Conservation (phyloP, 1,139 yeast genomes). For the Saccharomyces pastorianus region DNA sequence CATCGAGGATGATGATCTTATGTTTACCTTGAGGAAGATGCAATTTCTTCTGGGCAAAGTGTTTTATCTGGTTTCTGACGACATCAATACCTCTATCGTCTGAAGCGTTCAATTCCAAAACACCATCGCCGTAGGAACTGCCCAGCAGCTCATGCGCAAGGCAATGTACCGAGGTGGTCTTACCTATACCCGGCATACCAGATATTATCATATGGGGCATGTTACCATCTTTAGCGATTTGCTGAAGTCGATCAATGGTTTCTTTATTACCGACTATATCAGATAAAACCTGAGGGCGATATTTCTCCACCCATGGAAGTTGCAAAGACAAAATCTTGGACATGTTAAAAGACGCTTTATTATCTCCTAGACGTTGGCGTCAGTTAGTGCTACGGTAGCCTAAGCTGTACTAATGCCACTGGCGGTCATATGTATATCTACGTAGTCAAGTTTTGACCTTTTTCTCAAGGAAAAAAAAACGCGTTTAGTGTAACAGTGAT, state of each 20-base stretch:
- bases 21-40: slow-evolving; percentile 68
- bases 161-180: slow-evolving; percentile 89
- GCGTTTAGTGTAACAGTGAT: slow-evolving; percentile 3
- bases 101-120: slow-evolving; percentile 86
- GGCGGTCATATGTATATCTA: neutral
- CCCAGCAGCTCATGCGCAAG: slow-evolving; percentile 81
- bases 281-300: slow-evolving; percentile 67
- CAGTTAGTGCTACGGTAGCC: too few species aligned
- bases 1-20: slow-evolving; percentile 84
- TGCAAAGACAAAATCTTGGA: slow-evolving; percentile 27
- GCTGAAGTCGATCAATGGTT: slow-evolving; percentile 72
- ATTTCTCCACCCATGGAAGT: slow-evolving; percentile 80
- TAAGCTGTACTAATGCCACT: too few species aligned
- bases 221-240: slow-evolving; percentile 87
- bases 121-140: slow-evolving; percentile 66
- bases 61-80: slow-evolving; percentile 85
- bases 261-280: slow-evolving; percentile 94
- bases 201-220: slow-evolving; percentile 94
- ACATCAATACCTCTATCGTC: slow-evolving; percentile 96
- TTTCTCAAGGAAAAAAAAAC: neutral
- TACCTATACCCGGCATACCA: slow-evolving; percentile 95
- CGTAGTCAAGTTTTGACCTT: neutral
- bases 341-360: slow-evolving; percentile 4
- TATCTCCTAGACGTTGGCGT: neutral
- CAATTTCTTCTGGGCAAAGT: slow-evolving; percentile 89